Percentiles rank a stretch among this genome's conserved stretches.
Conservation (phyloP, 768 basidiomycete species). For the Termitomyces sp. region DNA sequence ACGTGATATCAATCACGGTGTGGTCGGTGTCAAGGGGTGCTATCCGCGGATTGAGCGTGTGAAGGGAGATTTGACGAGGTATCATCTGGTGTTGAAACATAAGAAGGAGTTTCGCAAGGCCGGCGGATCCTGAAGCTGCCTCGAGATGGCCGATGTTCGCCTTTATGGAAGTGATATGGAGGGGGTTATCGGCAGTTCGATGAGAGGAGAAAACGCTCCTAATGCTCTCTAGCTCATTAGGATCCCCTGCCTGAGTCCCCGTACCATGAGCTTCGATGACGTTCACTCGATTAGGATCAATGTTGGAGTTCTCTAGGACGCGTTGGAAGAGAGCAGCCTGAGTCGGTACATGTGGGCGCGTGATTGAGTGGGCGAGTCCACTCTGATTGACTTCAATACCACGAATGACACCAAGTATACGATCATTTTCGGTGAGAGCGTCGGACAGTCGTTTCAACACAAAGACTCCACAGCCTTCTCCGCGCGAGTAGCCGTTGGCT, state of each 20-base stretch:
- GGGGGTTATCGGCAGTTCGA: slow-evolving; percentile 41
- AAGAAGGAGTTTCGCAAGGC: slow-evolving; percentile 66
- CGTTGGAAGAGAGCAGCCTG: slow-evolving; percentile 53
- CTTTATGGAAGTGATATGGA: slow-evolving; percentile 68
- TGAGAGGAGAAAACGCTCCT: slow-evolving; percentile 45
- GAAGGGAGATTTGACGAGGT: slow-evolving; percentile 57
- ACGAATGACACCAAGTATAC: slow-evolving; percentile 64
- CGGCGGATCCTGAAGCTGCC: slow-evolving; percentile 70
- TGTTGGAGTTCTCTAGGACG: slow-evolving; percentile 40
- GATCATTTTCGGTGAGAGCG: slow-evolving; percentile 63
- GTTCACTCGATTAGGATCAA: slow-evolving; percentile 45
- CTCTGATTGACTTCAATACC: slow-evolving; percentile 73
- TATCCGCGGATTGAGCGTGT: slow-evolving; percentile 55
- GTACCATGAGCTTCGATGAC: slow-evolving; percentile 77
- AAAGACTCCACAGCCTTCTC: slow-evolving; percentile 69
- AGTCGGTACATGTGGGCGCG: slow-evolving; percentile 63
- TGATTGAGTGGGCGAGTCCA: slow-evolving; percentile 63
- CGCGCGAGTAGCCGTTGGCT: slow-evolving; percentile 71
- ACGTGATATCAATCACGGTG: slow-evolving; percentile 40
- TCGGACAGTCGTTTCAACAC: slow-evolving; percentile 68
- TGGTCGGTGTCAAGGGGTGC: slow-evolving; percentile 41
- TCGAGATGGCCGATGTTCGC: slow-evolving; percentile 75
- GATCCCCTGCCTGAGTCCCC: slow-evolving; percentile 69
- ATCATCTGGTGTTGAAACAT: slow-evolving; percentile 59
- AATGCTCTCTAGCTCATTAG: slow-evolving; percentile 60